Evolutionary conservation across 163 green algal species (phyloP).

Genomic region (Prototheca wickerhamii): DNA sequence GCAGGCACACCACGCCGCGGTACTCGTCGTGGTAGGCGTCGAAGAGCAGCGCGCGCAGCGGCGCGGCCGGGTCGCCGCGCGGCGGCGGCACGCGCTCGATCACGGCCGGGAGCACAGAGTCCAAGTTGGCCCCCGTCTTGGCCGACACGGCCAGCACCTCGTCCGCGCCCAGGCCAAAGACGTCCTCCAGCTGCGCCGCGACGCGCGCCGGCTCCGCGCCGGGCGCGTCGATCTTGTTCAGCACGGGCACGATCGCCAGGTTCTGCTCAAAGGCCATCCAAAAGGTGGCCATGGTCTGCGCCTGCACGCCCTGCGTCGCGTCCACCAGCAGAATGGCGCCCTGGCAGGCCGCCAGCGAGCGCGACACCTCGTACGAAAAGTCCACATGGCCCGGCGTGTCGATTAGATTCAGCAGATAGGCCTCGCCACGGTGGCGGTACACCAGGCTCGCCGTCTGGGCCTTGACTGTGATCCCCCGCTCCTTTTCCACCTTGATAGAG

Average conservation of each 20-base stretch:
- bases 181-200: conserved; percentile 53
- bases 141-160: conserved; percentile 45
- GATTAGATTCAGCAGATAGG: conserved; percentile 92
- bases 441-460: conserved; percentile 62
- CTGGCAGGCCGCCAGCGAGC: conserved; percentile 88
- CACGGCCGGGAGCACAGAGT: conserved; percentile 59
- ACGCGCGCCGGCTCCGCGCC: conserved; percentile 59
- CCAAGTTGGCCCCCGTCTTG: conserved; percentile 69
- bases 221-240: conserved; percentile 91
- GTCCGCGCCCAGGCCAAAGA: conserved; percentile 37
- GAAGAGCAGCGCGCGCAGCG: conserved; percentile 72
- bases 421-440: conserved; percentile 34
- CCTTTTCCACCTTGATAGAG: conserved; percentile 62
- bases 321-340: conserved; percentile 92
- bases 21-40: conserved; percentile 81
- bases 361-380: conserved; percentile 90
- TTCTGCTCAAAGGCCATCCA: conserved; percentile 79
- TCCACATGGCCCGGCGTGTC: conserved; percentile 86
- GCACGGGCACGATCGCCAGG: conserved; percentile 75
- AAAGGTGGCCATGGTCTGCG: conserved; percentile 87
- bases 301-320: conserved; percentile 75
- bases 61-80: conserved; percentile 20
- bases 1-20: conserved; percentile 70
- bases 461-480: conserved; percentile 98
- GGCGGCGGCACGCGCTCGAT: conserved; percentile 60